These are phyloP conservation scores for Dothideomycetidae sp. DNA, from an alignment of 2,329 filamentous ascomycete genomes.

Conservation along the genomic window DNA sequence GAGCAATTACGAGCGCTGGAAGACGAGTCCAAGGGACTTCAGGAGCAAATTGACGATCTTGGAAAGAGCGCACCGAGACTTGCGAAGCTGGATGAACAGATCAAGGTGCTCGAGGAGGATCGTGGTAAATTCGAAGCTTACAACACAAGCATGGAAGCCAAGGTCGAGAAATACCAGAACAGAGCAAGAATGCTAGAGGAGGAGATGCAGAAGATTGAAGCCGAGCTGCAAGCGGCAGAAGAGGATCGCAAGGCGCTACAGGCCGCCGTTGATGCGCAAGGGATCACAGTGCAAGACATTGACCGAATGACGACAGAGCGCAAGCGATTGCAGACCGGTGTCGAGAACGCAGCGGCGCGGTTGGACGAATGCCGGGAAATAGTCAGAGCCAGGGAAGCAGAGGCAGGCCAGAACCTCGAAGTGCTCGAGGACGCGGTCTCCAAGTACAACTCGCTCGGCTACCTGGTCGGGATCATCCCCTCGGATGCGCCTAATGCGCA, in stretches of 20 bases:
- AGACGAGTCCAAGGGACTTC: constrained; percentile 65
- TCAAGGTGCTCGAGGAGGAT: constrained; percentile 88
- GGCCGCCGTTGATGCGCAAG: constrained; percentile 76
- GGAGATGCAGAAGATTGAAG: constrained; percentile 64
- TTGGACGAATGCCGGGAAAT: constrained; percentile 76
- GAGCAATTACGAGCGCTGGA: constrained; percentile 77
- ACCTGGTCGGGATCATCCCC: constrained; percentile 85
- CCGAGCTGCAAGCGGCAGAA: constrained; percentile 65
- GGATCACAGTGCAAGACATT: constrained; percentile 94
- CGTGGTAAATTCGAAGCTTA: constrained; percentile 92
- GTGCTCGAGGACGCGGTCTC: constrained; percentile 85
- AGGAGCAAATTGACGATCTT: constrained; percentile 77
- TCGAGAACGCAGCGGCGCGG: constrained; percentile 60
- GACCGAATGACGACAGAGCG: constrained; percentile 96
- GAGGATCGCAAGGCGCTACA: constrained; percentile 69
- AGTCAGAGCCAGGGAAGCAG: constrained; percentile 74
- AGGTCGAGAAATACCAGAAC: constrained; percentile 76
- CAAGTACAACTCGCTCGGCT: constrained; percentile 84
- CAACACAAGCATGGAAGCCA: constrained; percentile 68
- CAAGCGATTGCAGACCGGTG: constrained; percentile 78
- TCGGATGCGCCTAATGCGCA: constrained; percentile 72
- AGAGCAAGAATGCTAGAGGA: constrained; percentile 71
- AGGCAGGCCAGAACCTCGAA: constrained; percentile 73
- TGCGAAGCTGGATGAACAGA: constrained; percentile 71
- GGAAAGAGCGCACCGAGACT: constrained; percentile 77